Percentiles rank a stretch among this genome's conserved stretches.
Conservation (phyloP, 139 green algal species). For the Auxenochlorella protothecoides region DNA sequence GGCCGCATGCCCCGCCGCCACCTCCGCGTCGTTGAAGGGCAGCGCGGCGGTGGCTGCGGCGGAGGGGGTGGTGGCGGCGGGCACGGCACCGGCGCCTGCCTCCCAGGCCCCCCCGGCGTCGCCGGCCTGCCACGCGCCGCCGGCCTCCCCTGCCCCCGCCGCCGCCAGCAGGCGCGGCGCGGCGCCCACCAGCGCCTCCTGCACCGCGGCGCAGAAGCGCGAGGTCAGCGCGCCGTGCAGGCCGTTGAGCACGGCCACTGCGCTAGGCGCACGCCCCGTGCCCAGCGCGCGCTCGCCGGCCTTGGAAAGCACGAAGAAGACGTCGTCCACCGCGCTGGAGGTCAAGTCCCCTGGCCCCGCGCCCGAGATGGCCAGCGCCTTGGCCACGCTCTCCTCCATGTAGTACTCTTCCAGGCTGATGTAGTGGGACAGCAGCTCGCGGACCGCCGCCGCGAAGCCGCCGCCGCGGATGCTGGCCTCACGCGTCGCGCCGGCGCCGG, state of each 20-base stretch:
- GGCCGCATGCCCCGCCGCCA: conserved; percentile 56
- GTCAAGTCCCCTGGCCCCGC: conserved; percentile 32
- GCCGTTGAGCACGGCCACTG: conserved; percentile 34
- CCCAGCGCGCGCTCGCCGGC: conserved; percentile 56
- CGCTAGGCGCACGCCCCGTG: conserved; percentile 41
- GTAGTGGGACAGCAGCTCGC: conserved; percentile 80
- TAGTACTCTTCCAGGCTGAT: conserved; percentile 88
- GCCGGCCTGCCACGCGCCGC: not conserved
- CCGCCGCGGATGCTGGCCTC: conserved; percentile 37
- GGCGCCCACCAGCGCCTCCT: conserved; percentile 15
- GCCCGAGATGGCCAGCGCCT: conserved; percentile 29
- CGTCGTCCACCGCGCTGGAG: conserved; percentile 84
- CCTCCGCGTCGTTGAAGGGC: conserved; percentile 72
- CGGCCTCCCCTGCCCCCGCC: conserved; percentile 1
- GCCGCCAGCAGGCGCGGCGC: conserved; percentile 7
- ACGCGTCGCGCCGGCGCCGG: conserved; percentile 14
- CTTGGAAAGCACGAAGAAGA: conserved; percentile 90
- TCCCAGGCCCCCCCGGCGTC: no score
- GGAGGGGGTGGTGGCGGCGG: no score
- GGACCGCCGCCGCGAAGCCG: conserved; percentile 13
- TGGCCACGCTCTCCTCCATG: conserved; percentile 73
- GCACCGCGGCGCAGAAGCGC: conserved; percentile 24
- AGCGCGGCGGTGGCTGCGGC: conserved; percentile 12
- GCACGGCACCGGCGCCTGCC: no score
- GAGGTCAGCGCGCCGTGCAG: conserved; percentile 29